Conservation (phyloP, 208 protist genomes). For the Vickermania ingenoplastis region DNA sequence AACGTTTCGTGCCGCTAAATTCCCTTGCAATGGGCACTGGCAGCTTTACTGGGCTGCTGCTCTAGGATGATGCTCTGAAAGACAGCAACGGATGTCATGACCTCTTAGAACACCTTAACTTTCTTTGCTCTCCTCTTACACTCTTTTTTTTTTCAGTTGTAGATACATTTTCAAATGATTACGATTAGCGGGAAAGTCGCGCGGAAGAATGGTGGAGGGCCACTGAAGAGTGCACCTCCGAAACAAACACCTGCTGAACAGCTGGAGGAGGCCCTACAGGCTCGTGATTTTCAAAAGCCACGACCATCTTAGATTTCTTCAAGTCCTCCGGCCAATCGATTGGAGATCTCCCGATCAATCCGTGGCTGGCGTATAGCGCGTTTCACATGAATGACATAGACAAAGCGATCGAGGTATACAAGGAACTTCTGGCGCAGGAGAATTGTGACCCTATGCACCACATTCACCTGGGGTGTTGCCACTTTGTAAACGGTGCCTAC, state of each 20-base stretch:
- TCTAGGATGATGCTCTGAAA: too few species aligned
- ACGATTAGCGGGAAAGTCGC: slow-evolving; percentile 59
- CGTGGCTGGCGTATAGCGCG: slow-evolving; percentile 91
- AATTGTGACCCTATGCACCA: slow-evolving; percentile 55
- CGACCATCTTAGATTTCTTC: slow-evolving; percentile 86
- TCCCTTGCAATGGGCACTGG: too few species aligned
- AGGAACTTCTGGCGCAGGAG: slow-evolving; percentile 64
- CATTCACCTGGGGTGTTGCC: slow-evolving; percentile 76
- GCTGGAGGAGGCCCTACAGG: slow-evolving; percentile 80
- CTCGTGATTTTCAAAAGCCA: slow-evolving; percentile 81
- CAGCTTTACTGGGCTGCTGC: too few species aligned
- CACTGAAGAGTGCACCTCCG: too few species aligned
- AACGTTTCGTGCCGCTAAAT: slow-evolving; percentile 30
- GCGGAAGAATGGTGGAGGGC: slow-evolving; percentile 33
- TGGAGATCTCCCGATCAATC: slow-evolving; percentile 66
- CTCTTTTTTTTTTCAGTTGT: neutral
- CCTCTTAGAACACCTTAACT: neutral
- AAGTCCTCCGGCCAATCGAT: slow-evolving; percentile 64
- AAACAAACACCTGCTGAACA: slow-evolving; percentile 60
- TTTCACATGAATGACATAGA: slow-evolving; percentile 93
- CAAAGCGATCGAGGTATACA: slow-evolving; percentile 88
- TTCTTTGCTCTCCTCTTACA: neutral
- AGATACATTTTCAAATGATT: slow-evolving; percentile 29
- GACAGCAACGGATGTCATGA: too few species aligned
- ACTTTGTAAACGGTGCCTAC: slow-evolving; percentile 78